Base-by-base conservation (phyloP, 2,329 filamentous ascomycete genomes). In the Calonectria hawksworthii region DNA sequence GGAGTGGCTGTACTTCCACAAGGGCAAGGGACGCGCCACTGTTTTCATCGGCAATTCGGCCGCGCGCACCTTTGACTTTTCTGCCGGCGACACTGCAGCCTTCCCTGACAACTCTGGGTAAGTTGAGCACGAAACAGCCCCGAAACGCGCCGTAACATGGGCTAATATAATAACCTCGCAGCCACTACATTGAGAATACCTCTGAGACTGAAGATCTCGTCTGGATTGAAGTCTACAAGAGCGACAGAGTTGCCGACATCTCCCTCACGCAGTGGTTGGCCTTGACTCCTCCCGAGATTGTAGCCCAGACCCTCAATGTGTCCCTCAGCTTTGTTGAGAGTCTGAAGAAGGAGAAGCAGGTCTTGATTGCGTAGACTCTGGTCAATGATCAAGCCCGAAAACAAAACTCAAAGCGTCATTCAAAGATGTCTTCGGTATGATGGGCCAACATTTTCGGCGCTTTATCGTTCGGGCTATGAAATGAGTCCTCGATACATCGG, bases 1-100 rank as follows among this genome's bases (percentile, higher is more conserved):
- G 78, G 93, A 94, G 82, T 94, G 93, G 93, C 83, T 94, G 3
- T 94, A 94, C 84, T 94, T 94, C 85, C 91, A 93, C 81, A 86
- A 90, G 74, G 93, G 92, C 30, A 83, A 87, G 2, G 93, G 86
- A 0, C 89, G 90, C 32, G 92, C 92, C 0, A 94, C 92, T 0
- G 90, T 93, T 3, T 94, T 93, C 81, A 90, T 91, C 63, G 93
- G 92, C 9, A 89, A 87, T 78, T 85, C 87, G 14, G 90, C 90
- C 70, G 89, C 92, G 3, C 88, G 92, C 8, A 94, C 92, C 0
- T 94, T 94, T 80, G 91, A 94, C 83, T 93, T 94, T 82, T 85
- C 85, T 2, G 88, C 92, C 6, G 92, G 93, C n/a, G 93, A 94
- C 75, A 93, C 92, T 2, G 92, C 90, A 11, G 91, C 92, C 0